Base-by-base conservation (phyloP, 176 grass and related monocot genomes). In the Thinopyrum elongatum region DNA sequence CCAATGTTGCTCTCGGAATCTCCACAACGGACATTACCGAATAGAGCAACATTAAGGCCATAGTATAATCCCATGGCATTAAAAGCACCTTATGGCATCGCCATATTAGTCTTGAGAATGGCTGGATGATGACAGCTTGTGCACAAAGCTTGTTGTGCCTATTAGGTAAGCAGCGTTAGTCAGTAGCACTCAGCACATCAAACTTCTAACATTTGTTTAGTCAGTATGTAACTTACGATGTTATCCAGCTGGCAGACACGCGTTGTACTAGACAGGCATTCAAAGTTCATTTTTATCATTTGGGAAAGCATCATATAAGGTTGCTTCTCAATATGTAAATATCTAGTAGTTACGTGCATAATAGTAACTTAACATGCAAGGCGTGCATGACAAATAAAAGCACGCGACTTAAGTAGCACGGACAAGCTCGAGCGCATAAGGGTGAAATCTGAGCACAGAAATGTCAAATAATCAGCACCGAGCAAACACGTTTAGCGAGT, bases 121-220 rank as follows among this genome's bases (percentile, higher is more conserved):
- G 78, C 34, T 46, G 73, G 78, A 82, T 63, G 64, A 81, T 25
- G 83, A 70, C 14, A 51, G 61, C 61, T 82, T 73, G 76, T 4
- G 72, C 39, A 80, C 34, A 82, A 70, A 86, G 29, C 71, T 66
- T 70, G 53, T 51, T 82, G 31, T 81, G 78, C 79, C 80, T 36
- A 64, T 70, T 82, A 82, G n/a, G 41, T 60, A 63, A 78, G 57
- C 47, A 79, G 38, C 14, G 70, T 73, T 73, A 73, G 38, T 73
- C 23, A 5, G 23, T 63, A 71, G 19, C 71, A 86, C 75, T 81
- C 2, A 34, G 65, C 7, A 77, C 26, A 49, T 47, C 21, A 69
- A 70, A 7, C 75, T 70, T 70, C 0, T 17, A 13, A 76, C 2
- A 15, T 30, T 53, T 72, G 39, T 29, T 38, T 44, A 79, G 31